phyloP scores from a whole-genome alignment of 2,329 filamentous ascomycete genomes.

The Diplodia intermedia region DNA sequence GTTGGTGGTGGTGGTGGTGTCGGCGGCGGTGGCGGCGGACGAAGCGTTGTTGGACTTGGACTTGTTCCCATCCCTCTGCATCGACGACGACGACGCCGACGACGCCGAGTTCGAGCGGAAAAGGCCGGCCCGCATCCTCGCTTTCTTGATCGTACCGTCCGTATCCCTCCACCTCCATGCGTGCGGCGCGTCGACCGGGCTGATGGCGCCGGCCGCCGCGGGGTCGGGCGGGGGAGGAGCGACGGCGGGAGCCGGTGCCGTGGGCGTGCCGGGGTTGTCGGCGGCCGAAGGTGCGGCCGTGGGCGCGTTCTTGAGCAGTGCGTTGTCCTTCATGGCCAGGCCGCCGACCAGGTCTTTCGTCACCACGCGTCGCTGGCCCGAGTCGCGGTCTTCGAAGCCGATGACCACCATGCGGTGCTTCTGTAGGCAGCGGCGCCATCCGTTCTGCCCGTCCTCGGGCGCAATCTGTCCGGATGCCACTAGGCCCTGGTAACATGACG shows the following conservation, averaged over 20 bases:
- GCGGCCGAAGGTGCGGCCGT: neutral
- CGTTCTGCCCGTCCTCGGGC: constrained; percentile 75
- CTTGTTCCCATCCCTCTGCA: neutral
- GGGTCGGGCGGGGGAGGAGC: constrained; percentile 34
- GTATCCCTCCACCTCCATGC: constrained; percentile 47
- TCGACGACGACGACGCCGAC: constrained; percentile 12
- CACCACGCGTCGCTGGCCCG: constrained; percentile 71
- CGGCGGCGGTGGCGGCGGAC: constrained; percentile 1
- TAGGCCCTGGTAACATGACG: constrained; percentile 75
- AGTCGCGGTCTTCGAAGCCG: constrained; percentile 72
- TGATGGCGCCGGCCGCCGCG: constrained; percentile 26
- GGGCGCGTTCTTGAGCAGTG: constrained; percentile 41
- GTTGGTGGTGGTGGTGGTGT: neutral
- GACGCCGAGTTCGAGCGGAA: constrained; percentile 8
- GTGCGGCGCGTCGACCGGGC: constrained; percentile 8
- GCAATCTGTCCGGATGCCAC: constrained; percentile 70
- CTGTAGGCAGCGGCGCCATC: constrained; percentile 82
- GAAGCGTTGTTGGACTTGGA: neutral
- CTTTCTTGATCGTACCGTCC: constrained; percentile 42
- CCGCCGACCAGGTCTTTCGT: constrained; percentile 81
- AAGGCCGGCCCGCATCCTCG: constrained; percentile 32
- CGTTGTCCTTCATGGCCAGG: constrained; percentile 67
- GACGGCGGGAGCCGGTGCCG: neutral
- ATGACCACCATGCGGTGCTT: constrained; percentile 87
- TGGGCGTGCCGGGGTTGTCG: neutral